Evolutionary conservation across 345 rosid genomes (phyloP).

Genomic region (Salix suchowensis): DNA sequence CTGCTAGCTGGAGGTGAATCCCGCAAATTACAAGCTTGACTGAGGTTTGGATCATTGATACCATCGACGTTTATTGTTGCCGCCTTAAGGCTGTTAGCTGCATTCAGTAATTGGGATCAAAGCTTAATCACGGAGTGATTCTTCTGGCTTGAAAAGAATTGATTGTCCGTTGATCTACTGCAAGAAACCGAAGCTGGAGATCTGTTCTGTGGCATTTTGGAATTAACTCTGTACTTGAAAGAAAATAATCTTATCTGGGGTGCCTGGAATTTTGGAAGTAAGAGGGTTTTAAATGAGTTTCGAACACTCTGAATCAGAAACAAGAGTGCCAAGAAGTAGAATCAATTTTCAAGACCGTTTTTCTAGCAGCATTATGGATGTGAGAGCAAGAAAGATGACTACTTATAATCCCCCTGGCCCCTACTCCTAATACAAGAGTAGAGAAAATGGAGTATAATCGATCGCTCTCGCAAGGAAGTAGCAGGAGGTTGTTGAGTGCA

Average conservation of each 20-base stretch:
- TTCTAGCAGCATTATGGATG: slow-evolving; percentile 28
- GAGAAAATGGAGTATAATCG: slow-evolving; percentile 32
- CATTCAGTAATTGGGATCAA: not conserved
- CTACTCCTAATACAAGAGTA: not conserved
- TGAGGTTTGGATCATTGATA: not conserved
- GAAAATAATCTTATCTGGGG: not conserved
- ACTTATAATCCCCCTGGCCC: not conserved
- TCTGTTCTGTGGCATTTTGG: not conserved
- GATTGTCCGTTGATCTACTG: not conserved
- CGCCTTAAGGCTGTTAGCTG: not conserved
- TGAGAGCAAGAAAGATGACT: slow-evolving; percentile 13
- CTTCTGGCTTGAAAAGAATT: not conserved
- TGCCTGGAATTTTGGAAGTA: not conserved
- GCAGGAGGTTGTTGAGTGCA: slow-evolving; percentile 33
- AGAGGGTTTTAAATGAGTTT: slow-evolving; percentile 11
- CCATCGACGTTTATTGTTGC: not conserved
- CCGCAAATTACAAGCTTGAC: not conserved
- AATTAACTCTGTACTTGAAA: not conserved
- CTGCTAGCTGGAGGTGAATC: not conserved
- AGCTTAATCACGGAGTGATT: not conserved
- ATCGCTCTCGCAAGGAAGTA: slow-evolving; percentile 26
- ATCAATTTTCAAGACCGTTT: slow-evolving; percentile 18
- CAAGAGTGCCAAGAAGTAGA: slow-evolving; percentile 5
- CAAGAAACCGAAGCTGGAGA: not conserved
- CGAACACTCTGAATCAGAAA: slow-evolving; percentile 14